phyloP scores from a whole-genome alignment of 495 filamentous ascomycete genomes.

The Neurospora hispaniola region DNA sequence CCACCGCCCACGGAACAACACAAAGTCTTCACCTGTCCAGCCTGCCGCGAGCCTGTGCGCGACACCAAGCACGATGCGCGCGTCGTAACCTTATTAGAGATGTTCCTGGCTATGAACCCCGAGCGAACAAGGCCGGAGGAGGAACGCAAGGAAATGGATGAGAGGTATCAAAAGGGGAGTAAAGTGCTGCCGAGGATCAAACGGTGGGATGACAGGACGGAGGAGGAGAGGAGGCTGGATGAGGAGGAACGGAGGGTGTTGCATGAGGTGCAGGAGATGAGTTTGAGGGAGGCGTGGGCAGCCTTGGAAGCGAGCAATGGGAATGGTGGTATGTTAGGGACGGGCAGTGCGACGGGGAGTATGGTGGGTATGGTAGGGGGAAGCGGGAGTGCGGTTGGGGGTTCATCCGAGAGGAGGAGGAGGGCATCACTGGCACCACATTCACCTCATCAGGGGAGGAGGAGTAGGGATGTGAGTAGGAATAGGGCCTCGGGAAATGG shows the following conservation, averaged over 20 bases:
- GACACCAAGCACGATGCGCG: slow-evolving; percentile 76
- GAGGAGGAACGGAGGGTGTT: slow-evolving; percentile 61
- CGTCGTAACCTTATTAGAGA: slow-evolving; percentile 72
- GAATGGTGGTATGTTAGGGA: slow-evolving; percentile 48
- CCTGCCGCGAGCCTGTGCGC: slow-evolving; percentile 77
- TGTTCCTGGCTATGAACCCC: slow-evolving; percentile 67
- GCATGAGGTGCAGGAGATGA: slow-evolving; percentile 58
- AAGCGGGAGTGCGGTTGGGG: slow-evolving; percentile 17
- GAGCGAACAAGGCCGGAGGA: slow-evolving; percentile 49
- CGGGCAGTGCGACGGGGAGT: slow-evolving; percentile 61
- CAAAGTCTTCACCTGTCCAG: slow-evolving; percentile 71
- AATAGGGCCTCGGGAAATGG: background rate
- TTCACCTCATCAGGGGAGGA: background rate
- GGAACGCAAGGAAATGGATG: slow-evolving; percentile 61
- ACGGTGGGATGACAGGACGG: slow-evolving; percentile 26
- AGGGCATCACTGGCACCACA: background rate
- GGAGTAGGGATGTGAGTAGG: background rate
- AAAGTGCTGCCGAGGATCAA: slow-evolving; percentile 52
- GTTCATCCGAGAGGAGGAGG: background rate
- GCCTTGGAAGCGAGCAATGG: slow-evolving; percentile 48
- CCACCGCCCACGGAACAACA: slow-evolving; percentile 32
- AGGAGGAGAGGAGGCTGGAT: slow-evolving; percentile 39
- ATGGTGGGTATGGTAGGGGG: slow-evolving; percentile 38
- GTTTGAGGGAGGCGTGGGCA: slow-evolving; percentile 49
- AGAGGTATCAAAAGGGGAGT: slow-evolving; percentile 67